A percentile compares a stretch with the other conserved stretches of the same genome.
Evolutionary conservation across 139 green algal genomes (phyloP).

Genomic region (Coelastrella sp.): DNA sequence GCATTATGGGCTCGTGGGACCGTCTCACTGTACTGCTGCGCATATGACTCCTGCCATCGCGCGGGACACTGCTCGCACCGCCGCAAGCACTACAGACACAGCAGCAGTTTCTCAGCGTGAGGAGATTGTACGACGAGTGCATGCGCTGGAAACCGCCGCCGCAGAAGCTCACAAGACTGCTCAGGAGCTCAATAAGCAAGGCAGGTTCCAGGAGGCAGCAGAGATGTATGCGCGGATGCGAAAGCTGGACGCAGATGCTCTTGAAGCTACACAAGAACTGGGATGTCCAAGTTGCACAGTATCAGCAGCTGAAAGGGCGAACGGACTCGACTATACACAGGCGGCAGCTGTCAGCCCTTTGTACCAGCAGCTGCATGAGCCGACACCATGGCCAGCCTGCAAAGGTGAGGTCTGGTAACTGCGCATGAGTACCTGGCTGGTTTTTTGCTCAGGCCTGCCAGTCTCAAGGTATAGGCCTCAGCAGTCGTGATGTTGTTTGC

Average conservation of each 20-base stretch:
- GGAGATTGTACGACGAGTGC: not conserved
- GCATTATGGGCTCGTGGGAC: no score
- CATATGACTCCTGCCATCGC: not conserved
- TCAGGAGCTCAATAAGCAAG: conserved; percentile 66
- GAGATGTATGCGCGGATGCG: conserved; percentile 61
- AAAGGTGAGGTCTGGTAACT: not conserved
- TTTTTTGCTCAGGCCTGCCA: no score
- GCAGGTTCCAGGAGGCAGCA: conserved; percentile 48
- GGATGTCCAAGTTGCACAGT: conserved; percentile 42
- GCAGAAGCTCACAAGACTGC: conserved; percentile 47
- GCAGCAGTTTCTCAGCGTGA: not conserved
- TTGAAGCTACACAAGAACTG: conserved; percentile 29
- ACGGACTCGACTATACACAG: not conserved
- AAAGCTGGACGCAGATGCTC: conserved; percentile 58
- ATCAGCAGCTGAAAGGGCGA: not conserved
- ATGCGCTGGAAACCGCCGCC: not conserved
- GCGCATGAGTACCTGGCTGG: no score
- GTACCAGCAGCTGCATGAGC: conserved; percentile 20
- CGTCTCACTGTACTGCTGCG: not conserved
- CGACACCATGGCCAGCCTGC: not conserved
- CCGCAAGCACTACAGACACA: not conserved
- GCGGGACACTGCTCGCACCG: not conserved
- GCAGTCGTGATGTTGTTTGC: no score
- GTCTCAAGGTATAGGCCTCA: no score
- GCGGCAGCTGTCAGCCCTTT: not conserved